Evolutionary conservation across 2,329 filamentous ascomycete species (phyloP).

Genomic region (Setomelanomma holmii): DNA sequence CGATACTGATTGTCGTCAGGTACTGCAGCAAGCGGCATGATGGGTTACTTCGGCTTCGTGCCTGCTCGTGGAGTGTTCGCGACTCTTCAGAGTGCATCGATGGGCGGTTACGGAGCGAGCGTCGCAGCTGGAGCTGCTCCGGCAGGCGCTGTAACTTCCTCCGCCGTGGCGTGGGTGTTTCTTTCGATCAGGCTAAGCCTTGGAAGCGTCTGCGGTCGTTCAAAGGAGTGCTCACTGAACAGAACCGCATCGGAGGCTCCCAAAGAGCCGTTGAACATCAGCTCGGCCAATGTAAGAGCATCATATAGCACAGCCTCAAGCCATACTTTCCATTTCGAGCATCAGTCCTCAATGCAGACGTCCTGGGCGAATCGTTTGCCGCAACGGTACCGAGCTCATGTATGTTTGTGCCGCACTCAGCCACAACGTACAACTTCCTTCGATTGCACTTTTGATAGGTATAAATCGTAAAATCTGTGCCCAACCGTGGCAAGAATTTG

Average conservation of each 20-base stretch:
- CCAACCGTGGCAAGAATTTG: no score
- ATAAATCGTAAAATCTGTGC: not conserved
- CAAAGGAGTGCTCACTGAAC: not conserved
- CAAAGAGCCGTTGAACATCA: not conserved
- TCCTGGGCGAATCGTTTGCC: not conserved
- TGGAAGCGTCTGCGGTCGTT: not conserved
- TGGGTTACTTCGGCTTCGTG: conserved; percentile 29
- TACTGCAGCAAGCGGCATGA: conserved; percentile 23
- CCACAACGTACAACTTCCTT: not conserved
- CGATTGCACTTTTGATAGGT: not conserved
- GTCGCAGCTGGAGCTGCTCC: conserved; percentile 28
- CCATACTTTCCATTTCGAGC: not conserved
- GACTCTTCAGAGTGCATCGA: conserved; percentile 38
- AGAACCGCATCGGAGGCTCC: not conserved
- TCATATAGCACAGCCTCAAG: not conserved
- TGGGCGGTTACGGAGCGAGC: conserved; percentile 40
- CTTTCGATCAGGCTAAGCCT: not conserved
- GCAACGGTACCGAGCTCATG: not conserved
- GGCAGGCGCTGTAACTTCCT: conserved; percentile 25
- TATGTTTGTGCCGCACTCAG: not conserved
- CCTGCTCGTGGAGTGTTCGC: conserved; percentile 33
- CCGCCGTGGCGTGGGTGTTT: conserved; percentile 15
- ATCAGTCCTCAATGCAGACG: not conserved
- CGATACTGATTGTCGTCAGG: conserved; percentile 16
- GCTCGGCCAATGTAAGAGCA: not conserved